phyloP scores from a whole-genome alignment of 495 filamentous ascomycete species.

The Daldinia vernicosa region DNA sequence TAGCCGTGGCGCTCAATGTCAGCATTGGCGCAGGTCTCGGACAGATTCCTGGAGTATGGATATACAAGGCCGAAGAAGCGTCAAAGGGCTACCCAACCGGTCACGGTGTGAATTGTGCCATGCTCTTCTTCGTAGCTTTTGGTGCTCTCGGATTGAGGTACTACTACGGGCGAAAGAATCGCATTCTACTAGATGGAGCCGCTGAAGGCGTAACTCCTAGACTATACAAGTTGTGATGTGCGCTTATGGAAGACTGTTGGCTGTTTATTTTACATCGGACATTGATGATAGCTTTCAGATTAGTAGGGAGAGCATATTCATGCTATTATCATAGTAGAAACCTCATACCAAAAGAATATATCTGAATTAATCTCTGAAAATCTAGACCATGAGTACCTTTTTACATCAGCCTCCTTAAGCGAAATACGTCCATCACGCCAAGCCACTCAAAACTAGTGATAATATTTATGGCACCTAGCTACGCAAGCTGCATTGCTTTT shows the following conservation, averaged over 20 bases:
- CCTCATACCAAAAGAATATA: neutral
- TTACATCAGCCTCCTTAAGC: neutral
- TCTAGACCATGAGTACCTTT: neutral
- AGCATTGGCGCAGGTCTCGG: conserved; percentile 70
- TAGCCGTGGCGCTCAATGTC: conserved; percentile 77
- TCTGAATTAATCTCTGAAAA: neutral
- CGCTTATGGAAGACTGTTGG: neutral
- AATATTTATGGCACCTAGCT: conserved; percentile 8
- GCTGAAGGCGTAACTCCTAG: conserved; percentile 37
- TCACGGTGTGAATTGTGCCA: conserved; percentile 60
- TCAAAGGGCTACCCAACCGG: conserved; percentile 72
- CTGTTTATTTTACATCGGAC: neutral
- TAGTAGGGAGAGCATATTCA: neutral
- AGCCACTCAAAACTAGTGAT: conserved; percentile 27
- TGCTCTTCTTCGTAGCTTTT: conserved; percentile 56
- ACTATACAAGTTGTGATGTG: conserved; percentile 39
- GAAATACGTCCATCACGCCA: neutral
- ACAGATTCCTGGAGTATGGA: conserved; percentile 78
- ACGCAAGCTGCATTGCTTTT: conserved; percentile 10
- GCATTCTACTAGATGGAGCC: conserved; percentile 42
- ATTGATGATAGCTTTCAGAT: neutral
- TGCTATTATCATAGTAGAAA: neutral
- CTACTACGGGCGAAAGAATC: conserved; percentile 55
- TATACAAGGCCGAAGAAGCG: conserved; percentile 72
- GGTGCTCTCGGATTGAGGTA: conserved; percentile 50